These are phyloP conservation scores for Aureobasidium sp. DNA, from an alignment of 2,329 filamentous ascomycete genomes.

Conservation along the genomic window DNA sequence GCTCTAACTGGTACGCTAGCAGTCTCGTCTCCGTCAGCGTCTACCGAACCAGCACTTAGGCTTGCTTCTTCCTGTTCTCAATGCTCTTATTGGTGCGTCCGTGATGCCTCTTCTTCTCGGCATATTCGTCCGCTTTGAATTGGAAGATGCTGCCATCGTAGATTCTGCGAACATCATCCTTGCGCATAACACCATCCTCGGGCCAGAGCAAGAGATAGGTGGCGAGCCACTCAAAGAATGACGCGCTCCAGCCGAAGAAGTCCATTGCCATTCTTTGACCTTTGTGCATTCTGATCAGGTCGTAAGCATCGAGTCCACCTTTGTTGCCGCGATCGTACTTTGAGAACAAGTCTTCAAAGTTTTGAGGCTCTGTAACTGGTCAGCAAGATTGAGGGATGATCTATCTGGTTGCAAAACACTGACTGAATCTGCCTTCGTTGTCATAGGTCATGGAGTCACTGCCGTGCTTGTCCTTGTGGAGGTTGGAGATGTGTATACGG, in stretches of 20 bases:
- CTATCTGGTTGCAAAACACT: neutral
- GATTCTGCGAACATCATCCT: slow-evolving; percentile 50
- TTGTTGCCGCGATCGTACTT: slow-evolving; percentile 38
- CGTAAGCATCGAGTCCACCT: slow-evolving; percentile 34
- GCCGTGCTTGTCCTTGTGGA: slow-evolving; percentile 40
- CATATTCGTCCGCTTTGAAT: slow-evolving; percentile 32
- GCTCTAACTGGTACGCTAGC: neutral
- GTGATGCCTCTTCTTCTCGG: slow-evolving; percentile 19
- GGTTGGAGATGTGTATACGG: slow-evolving; percentile 34
- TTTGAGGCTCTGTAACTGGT: slow-evolving; percentile 28
- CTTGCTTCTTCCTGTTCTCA: neutral
- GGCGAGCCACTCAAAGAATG: slow-evolving; percentile 36
- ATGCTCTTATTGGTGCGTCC: neutral
- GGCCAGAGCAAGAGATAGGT: slow-evolving; percentile 8
- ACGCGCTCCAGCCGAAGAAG: slow-evolving; percentile 41
- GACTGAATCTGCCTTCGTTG: slow-evolving; percentile 38
- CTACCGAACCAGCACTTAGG: neutral
- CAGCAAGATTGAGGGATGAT: neutral
- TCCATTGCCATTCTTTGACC: slow-evolving; percentile 39
- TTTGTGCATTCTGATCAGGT: slow-evolving; percentile 33
- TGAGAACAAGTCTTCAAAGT: slow-evolving; percentile 43
- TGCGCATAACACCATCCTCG: slow-evolving; percentile 47
- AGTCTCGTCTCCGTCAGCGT: neutral
- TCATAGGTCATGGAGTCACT: slow-evolving; percentile 39
- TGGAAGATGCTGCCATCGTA: slow-evolving; percentile 50